Conservation (phyloP, 1,284 basidiomycete species). For the Bjerkandera adusta region DNA sequence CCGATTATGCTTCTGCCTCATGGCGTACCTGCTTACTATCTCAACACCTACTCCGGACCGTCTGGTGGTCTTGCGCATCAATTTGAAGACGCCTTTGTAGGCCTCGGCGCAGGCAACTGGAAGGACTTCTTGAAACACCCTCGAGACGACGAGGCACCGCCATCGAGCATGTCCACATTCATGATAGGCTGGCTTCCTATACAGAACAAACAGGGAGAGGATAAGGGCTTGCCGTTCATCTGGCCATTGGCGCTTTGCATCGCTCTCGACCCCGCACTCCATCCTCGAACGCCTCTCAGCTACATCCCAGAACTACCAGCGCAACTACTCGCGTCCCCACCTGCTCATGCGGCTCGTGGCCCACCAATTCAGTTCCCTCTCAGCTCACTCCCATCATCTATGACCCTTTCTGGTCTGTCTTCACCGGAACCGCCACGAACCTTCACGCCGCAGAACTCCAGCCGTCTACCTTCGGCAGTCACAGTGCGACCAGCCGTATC, state of each 20-base stretch:
- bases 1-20: slow-evolving; percentile 68
- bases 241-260: slow-evolving; percentile 66
- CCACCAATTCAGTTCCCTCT: slow-evolving; percentile 18
- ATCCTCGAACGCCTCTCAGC: slow-evolving; percentile 44
- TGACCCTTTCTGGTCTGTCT: neutral
- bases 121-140: slow-evolving; percentile 25
- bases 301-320: slow-evolving; percentile 63
- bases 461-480: neutral
- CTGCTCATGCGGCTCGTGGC: slow-evolving; percentile 27
- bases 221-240: slow-evolving; percentile 70
- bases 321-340: slow-evolving; percentile 64
- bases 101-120: slow-evolving; percentile 58
- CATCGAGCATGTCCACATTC: slow-evolving; percentile 35
- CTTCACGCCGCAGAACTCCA: neutral
- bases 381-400: slow-evolving; percentile 1
- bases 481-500: neutral
- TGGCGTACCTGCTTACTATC: slow-evolving; percentile 69
- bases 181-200: slow-evolving; percentile 71
- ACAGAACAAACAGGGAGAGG: slow-evolving; percentile 73
- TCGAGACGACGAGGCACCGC: too few relatives aligned
- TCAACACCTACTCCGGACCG: slow-evolving; percentile 62
- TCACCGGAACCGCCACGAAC: neutral
- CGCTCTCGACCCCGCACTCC: slow-evolving; percentile 34
- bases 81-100: slow-evolving; percentile 58
- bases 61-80: slow-evolving; percentile 57